Evolutionary conservation across 441 rosid species (phyloP).

Genomic region (Adansonia madagascariensis): DNA sequence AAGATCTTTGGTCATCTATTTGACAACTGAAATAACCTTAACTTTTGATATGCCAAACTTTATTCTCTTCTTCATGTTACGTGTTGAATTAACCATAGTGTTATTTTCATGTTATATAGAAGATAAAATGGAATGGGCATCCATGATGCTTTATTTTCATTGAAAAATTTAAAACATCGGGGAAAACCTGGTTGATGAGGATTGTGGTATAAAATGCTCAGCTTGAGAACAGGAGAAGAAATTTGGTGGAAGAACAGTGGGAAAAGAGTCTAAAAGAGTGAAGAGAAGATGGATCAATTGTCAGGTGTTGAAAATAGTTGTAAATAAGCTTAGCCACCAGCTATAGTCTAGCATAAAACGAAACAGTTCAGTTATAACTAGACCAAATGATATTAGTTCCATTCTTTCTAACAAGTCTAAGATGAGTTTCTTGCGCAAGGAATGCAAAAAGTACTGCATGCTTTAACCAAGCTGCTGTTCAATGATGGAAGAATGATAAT

Average conservation of each 20-base stretch:
- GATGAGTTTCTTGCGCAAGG: background rate
- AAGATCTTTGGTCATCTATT: background rate
- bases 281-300: constrained; percentile 12
- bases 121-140: background rate
- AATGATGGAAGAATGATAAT: background rate
- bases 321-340: constrained; percentile 17
- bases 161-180: constrained; percentile 10
- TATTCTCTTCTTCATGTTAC: background rate
- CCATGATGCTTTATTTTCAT: constrained; percentile 4
- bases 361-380: background rate
- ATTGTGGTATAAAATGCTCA: constrained; percentile 16
- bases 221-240: constrained; percentile 15
- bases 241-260: constrained; percentile 14
- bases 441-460: background rate
- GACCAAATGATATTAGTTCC: background rate
- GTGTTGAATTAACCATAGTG: background rate
- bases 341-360: background rate
- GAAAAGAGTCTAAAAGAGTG: background rate
- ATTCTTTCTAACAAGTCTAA: background rate
- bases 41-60: background rate
- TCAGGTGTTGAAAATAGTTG: constrained; percentile 11
- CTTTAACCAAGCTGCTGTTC: constrained; percentile 10
- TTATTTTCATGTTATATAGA: background rate
- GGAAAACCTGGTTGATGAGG: constrained; percentile 9
- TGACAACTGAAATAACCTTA: background rate